These are phyloP conservation scores for Helianthus tuberosus DNA, from an alignment of 129 eudicot species.

Conservation along the genomic window DNA sequence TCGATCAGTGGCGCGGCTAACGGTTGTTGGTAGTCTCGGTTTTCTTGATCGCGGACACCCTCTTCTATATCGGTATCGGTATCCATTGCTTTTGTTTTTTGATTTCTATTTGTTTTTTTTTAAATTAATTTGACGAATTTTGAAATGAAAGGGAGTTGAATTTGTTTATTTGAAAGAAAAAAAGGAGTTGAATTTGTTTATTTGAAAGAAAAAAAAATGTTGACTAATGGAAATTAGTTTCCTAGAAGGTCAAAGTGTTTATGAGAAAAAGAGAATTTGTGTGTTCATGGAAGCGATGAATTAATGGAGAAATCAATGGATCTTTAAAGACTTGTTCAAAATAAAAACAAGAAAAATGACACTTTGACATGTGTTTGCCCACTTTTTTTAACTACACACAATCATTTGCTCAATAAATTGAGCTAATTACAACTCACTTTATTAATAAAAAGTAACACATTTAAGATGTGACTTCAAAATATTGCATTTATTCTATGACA, in stretches of 20 bases:
- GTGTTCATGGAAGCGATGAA: constrained; percentile 35
- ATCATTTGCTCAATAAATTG: too few species aligned
- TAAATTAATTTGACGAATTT: background rate
- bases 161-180: constrained; percentile 20
- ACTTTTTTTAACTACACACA: background rate
- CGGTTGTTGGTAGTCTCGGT: constrained; percentile 52
- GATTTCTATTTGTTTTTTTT: background rate
- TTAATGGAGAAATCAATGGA: constrained; percentile 33
- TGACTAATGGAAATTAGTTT: constrained; percentile 35
- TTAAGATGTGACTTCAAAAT: background rate
- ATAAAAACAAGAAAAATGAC: background rate
- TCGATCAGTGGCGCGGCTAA: constrained; percentile 49
- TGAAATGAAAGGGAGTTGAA: constrained; percentile 25
- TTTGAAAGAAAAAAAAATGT: background rate
- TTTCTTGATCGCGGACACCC: constrained; percentile 21
- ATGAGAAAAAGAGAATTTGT: constrained; percentile 3
- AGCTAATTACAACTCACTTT: too few species aligned
- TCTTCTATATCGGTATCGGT: constrained; percentile 34
- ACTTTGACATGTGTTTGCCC: constrained; percentile 22
- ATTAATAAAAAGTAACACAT: background rate
- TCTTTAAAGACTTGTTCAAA: constrained; percentile 36
- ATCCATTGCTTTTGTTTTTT: constrained; percentile 28
- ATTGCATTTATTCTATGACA: too few species aligned
- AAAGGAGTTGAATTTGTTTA: constrained; percentile 5
- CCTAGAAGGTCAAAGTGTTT: constrained; percentile 21